Conservation (phyloP, 192 early-diverging fungal species). For the Hyaloraphidium curvatum region DNA sequence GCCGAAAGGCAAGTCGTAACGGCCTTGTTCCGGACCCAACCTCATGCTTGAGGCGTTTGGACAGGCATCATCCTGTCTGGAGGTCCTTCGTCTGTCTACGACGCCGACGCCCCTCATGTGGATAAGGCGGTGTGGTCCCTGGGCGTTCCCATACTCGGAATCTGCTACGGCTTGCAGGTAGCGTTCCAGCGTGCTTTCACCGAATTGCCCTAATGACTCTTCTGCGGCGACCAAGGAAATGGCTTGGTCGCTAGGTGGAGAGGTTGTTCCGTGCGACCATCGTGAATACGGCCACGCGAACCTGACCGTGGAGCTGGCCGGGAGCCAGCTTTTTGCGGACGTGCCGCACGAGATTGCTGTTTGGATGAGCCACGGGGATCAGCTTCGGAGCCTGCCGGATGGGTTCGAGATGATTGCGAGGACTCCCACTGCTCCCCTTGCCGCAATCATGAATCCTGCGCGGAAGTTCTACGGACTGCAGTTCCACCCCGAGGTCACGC, state of each 20-base stretch:
- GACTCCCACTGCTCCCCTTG: constrained; percentile 74
- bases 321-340: constrained; percentile 48
- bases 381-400: constrained; percentile 54
- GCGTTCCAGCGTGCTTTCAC: neutral
- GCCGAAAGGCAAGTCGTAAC: constrained; percentile 50
- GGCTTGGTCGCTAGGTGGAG: constrained; percentile 70
- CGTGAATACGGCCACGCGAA: constrained; percentile 89
- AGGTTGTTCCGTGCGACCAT: constrained; percentile 68
- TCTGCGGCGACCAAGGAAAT: too few relatives aligned
- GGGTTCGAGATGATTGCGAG: constrained; percentile 72
- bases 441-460: constrained; percentile 64
- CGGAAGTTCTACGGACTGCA: constrained; percentile 86
- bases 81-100: constrained; percentile 92
- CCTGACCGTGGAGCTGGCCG: constrained; percentile 44
- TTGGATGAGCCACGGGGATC: constrained; percentile 99
- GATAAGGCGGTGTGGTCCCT: constrained; percentile 77
- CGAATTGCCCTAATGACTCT: neutral
- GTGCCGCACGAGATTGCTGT: constrained; percentile 45
- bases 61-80: constrained; percentile 85
- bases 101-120: constrained; percentile 79
- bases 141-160: constrained; percentile 83
- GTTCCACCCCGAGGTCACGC: constrained; percentile 99
- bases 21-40: constrained; percentile 1
- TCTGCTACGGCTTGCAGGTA: constrained; percentile 94
- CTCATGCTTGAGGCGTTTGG: neutral